A percentile compares a stretch with the other conserved stretches of the same genome.
Evolutionary conservation across 176 grass and related monocot genomes (phyloP).

Genomic region (sorghum (Sorghum bicolor)): Sorghum_bicolor_NCBIv3 NC_012871.2:70719501-70720000

Average conservation of each 20-base stretch:
- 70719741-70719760: slow-evolving; percentile 57
- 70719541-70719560: slow-evolving; percentile 69
- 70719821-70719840: not conserved
- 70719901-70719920: not conserved
- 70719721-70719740: slow-evolving; percentile 44
- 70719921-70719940: not conserved
- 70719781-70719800: slow-evolving; percentile 52
- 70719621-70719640: slow-evolving; percentile 86
- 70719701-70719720: slow-evolving; percentile 41
- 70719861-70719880: slow-evolving; percentile 11
- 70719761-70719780: slow-evolving; percentile 54
- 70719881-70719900: slow-evolving; percentile 2
- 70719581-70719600: slow-evolving; percentile 60
- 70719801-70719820: slow-evolving; percentile 20
- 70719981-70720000: not conserved
- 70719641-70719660: slow-evolving; percentile 95
- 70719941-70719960: not conserved
- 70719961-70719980: not conserved
- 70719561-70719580: slow-evolving; percentile 85
- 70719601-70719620: slow-evolving; percentile 62
- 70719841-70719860: not conserved
- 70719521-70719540: slow-evolving; percentile 8
- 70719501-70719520: slow-evolving; percentile 20
- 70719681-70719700: slow-evolving; percentile 46
- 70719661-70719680: slow-evolving; percentile 55